Conservation (phyloP, 2,329 filamentous ascomycete species). For the Tolypocladium cylindrosporum region DNA sequence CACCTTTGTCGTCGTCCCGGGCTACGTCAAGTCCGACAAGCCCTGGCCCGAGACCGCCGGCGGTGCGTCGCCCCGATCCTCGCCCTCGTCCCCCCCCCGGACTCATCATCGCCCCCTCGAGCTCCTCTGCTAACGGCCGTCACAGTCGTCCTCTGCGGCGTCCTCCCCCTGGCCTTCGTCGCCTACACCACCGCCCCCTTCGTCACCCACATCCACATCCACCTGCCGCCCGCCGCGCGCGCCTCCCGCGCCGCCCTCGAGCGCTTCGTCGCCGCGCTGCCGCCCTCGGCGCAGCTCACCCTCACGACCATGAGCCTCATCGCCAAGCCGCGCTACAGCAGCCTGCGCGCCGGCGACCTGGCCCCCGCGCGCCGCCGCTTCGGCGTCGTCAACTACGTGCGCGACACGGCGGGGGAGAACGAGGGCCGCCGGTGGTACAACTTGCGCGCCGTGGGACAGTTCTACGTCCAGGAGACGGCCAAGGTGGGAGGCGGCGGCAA, state of each 20-base stretch:
- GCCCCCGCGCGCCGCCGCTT: constrained; percentile 18
- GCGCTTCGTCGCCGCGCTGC: constrained; percentile 37
- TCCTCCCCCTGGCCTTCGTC: constrained; percentile 56
- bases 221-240: constrained; percentile 56
- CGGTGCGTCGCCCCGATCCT: constrained; percentile 19
- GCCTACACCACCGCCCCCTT: constrained; percentile 58
- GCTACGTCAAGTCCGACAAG: constrained; percentile 36
- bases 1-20: constrained; percentile 51
- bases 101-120: not conserved
- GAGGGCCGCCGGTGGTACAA: constrained; percentile 27
- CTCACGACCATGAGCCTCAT: constrained; percentile 46
- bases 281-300: constrained; percentile 35
- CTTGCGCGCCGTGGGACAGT: constrained; percentile 26
- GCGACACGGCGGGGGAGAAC: constrained; percentile 24
- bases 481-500: constrained; percentile 3
- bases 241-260: constrained; percentile 45
- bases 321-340: constrained; percentile 41
- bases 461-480: constrained; percentile 24
- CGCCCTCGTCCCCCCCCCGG: not conserved
- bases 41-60: constrained; percentile 22
- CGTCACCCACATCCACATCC: constrained; percentile 62
- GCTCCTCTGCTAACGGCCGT: not conserved
- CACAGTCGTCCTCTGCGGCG: constrained; percentile 47
- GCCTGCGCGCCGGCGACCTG: constrained; percentile 28
- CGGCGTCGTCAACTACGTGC: constrained; percentile 30